These are phyloP conservation scores for Camelina hispida DNA, from an alignment of 345 rosid genomes.

Conservation along the genomic window DNA sequence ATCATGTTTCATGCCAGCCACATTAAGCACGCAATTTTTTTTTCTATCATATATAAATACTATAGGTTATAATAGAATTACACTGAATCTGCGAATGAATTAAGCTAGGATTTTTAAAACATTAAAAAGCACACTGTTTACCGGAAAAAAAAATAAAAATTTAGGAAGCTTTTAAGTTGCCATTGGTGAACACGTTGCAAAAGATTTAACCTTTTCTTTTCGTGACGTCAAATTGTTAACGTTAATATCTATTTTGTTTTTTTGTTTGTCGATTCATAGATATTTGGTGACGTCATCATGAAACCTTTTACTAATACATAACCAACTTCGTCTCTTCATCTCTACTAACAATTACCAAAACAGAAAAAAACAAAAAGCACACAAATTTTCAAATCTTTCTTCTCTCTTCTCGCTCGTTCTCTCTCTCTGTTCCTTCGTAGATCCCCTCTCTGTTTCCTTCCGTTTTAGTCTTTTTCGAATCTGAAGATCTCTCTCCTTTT, in stretches of 20 bases:
- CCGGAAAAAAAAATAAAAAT: no score
- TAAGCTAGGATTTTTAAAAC: neutral
- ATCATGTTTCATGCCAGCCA: constrained; percentile 41
- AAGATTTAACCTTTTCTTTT: no score
- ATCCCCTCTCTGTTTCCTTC: constrained; percentile 29
- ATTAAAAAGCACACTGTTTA: no score
- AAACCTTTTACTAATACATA: constrained; percentile 30
- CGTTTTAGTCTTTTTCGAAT: constrained; percentile 1
- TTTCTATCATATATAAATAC: neutral
- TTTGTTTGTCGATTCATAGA: neutral
- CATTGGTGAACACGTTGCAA: constrained; percentile 14
- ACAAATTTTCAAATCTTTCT: constrained; percentile 18
- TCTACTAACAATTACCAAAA: constrained; percentile 28
- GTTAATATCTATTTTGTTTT: no score
- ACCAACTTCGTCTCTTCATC: constrained; percentile 42
- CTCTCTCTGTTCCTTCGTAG: constrained; percentile 18
- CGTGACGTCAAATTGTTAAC: neutral
- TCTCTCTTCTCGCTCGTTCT: constrained; percentile 22
- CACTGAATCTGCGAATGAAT: neutral
- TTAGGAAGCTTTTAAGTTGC: neutral
- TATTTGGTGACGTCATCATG: constrained; percentile 26
- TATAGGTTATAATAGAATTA: neutral
- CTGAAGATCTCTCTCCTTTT: constrained; percentile 35
- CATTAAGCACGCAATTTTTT: constrained; percentile 30
- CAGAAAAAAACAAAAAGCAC: neutral